phyloP scores from a whole-genome alignment of 768 basidiomycete genomes.

The Termitomyces sp. region DNA sequence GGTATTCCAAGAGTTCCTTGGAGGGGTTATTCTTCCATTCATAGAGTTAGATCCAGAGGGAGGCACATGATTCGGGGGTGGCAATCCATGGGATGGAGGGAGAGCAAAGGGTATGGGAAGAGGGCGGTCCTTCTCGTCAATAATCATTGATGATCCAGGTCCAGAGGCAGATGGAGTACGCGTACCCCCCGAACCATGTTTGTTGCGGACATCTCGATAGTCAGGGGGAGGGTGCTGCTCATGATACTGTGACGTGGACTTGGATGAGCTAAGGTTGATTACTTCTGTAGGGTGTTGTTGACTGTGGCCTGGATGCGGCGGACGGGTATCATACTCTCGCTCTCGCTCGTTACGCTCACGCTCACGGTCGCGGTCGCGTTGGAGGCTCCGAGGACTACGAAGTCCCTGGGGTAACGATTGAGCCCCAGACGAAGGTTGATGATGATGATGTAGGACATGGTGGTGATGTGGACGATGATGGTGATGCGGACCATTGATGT shows the following conservation, averaged over 20 bases:
- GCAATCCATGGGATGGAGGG: conserved; percentile 21
- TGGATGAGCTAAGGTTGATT: conserved; percentile 42
- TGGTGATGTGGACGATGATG: conserved; percentile 48
- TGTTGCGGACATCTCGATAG: conserved; percentile 23
- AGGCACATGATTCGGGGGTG: conserved; percentile 16
- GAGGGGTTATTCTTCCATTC: conserved; percentile 25
- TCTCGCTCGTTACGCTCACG: conserved; percentile 21
- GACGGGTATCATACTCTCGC: conserved; percentile 25
- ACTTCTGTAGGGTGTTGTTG: conserved; percentile 44
- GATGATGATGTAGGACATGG: conserved; percentile 42
- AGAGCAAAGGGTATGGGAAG: conserved; percentile 51
- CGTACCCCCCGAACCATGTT: conserved; percentile 24
- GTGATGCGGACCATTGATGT: conserved; percentile 37
- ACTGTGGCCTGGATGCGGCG: conserved; percentile 29
- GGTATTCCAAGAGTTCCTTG: conserved; percentile 27
- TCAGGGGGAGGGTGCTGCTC: conserved; percentile 21
- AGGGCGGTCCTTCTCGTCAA: conserved; percentile 49
- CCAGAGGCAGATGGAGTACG: conserved; percentile 6
- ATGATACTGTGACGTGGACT: conserved; percentile 25
- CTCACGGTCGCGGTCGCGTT: conserved; percentile 21
- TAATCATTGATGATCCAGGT: conserved; percentile 21
- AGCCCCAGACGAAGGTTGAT: conserved; percentile 16
- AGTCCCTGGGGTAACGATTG: conserved; percentile 19
- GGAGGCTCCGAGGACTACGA: conserved; percentile 17
- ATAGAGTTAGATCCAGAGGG: conserved; percentile 10